Evolutionary conservation across 2,329 filamentous ascomycete species (phyloP), one percentile per base, ranked within the genome.

Genomic region (Sporothrix brunneoviolacea): DNA sequence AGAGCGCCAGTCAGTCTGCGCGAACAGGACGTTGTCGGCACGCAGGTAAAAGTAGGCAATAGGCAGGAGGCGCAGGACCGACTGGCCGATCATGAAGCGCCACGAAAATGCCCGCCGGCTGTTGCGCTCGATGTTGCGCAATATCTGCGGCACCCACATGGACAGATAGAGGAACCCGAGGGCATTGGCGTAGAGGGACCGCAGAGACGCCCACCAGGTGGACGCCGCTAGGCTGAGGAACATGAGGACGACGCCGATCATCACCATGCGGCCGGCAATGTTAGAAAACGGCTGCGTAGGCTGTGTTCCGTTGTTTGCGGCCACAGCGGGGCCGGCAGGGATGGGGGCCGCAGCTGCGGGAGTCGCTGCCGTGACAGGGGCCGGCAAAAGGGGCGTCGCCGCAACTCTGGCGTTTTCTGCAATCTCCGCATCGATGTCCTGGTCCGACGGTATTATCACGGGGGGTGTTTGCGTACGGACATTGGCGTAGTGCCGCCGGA

Each of bases 111-210:
- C 91, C 60, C 87, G 88, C 36, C 91, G 88, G 66, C 90, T 95
- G 68, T 96, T 96, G 48, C 91, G 87, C 67, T 88, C 82, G 48
- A 86, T 75, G 65, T 98, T 98, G 55, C 93, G 87, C 62, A 86
- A 80, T 58, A 97, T 95, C 65, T 98, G 93, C 0, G 93, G 91
- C 1, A 83, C 64, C 91, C 91, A 97, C 63, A 96, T 84, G 18
- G 91, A 95, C 39, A 96, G 79, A 64, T 96, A 96, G 48, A 78
- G 57, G 59, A 91, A 81, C 2, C 80, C 76, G 19, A 95, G 70
- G 3, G 75, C 56, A 62, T 91, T 80, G 59, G 80, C 70, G 63
- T 83, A 84, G 45, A 70, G 62, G 21, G 74, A 69, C 32, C 82
- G 79, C 37, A 77, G 62, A 8, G 67, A 64, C 1, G 76, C 71